phyloP scores from a whole-genome alignment of 73 alveolate genomes.

The Urostyla sp. region DNA sequence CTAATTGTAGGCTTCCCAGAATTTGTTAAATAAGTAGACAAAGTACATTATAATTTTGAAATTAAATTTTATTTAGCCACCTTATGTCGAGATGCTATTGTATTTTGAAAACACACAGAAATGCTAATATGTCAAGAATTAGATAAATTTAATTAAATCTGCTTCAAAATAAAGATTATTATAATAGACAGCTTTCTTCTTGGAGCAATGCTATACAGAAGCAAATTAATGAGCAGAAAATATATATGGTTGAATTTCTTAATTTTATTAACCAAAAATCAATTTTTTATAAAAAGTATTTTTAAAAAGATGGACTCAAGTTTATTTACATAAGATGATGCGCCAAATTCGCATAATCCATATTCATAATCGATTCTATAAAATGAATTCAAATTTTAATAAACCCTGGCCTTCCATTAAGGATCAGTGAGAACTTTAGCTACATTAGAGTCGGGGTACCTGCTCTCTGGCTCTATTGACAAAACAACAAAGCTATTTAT shows the following conservation, averaged over 20 bases:
- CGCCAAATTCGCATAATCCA: conserved; percentile 12
- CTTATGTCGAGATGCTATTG: conserved; percentile 16
- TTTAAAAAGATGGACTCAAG: conserved; percentile 30
- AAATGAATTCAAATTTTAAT: conserved; percentile 35
- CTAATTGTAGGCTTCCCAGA: conserved; percentile 25
- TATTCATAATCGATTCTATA: conserved; percentile 26
- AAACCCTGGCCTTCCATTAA: conserved; percentile 45
- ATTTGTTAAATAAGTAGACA: not conserved
- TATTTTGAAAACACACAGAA: conserved; percentile 52
- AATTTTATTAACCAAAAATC: not conserved
- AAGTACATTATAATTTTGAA: not conserved
- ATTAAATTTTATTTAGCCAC: not conserved
- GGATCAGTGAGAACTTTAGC: conserved; percentile 60
- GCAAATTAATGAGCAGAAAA: not conserved
- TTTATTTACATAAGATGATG: not conserved
- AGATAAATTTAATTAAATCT: conserved; percentile 7
- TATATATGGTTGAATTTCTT: not conserved
- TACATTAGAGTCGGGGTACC: conserved; percentile 4
- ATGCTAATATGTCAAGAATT: conserved; percentile 45
- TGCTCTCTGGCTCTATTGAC: conserved; percentile 71
- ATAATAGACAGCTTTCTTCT: not conserved
- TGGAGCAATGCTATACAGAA: conserved; percentile 26
- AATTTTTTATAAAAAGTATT: not conserved
- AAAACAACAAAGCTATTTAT: conserved; percentile 44
- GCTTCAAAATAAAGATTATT: conserved; percentile 6